Conservation (phyloP, 2,329 filamentous ascomycete species). For the Monosporascus sp. region DNA sequence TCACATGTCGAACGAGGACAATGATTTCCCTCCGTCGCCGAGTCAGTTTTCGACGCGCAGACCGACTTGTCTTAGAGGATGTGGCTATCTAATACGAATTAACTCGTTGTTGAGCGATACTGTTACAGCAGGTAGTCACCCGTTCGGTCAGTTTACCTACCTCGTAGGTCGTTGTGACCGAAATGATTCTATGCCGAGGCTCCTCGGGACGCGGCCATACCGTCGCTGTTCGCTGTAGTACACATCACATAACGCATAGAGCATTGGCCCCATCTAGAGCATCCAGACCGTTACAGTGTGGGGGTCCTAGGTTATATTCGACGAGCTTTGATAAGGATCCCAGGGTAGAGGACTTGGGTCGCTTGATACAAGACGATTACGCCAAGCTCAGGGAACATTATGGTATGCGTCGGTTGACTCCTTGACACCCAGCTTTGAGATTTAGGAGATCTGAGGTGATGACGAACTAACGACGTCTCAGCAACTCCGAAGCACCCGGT, state of each 20-base stretch:
- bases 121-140: not conserved
- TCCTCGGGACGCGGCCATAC: not conserved
- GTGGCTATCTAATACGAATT: not conserved
- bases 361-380: constrained; percentile 41
- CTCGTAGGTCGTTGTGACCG: not conserved
- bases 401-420: constrained; percentile 24
- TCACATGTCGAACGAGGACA: too few species aligned
- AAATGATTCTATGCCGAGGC: not conserved
- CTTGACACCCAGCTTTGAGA: not conserved
- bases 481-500: constrained; percentile 55
- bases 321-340: constrained; percentile 27
- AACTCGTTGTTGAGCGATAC: not conserved
- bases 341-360: constrained; percentile 34
- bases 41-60: too few species aligned
- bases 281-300: not conserved
- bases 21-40: too few species aligned
- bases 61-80: too few species aligned
- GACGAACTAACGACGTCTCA: constrained; percentile 20
- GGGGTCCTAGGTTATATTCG: constrained; percentile 6
- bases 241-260: not conserved
- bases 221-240: not conserved
- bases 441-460: not conserved
- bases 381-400: constrained; percentile 39
- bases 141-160: not conserved
- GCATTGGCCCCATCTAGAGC: not conserved